Evolutionary conservation across 495 filamentous ascomycete species (phyloP), one percentile per base, ranked within the genome.

Genomic region (Hamigera avellanea): DNA sequence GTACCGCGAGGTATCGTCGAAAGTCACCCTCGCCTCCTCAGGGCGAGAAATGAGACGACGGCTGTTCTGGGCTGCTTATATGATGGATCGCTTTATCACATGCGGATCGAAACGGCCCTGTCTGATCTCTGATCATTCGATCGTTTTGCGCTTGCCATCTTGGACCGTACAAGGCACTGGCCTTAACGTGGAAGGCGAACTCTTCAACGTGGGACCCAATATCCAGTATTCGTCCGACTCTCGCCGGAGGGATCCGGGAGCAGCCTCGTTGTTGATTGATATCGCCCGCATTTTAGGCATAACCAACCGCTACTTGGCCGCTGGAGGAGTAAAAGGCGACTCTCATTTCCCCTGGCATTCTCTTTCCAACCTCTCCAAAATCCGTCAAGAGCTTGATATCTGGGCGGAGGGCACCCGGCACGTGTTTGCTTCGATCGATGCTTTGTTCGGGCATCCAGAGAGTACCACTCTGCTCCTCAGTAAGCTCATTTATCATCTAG

Each of bases 321-420:
- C 82, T 9, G 85, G 85, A 5, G 85, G 85, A 16, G 83, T 87
- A 35, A 89, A 87, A 52, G 83, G 82, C 31, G 85, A 93, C 49
- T 85, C 82, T 0, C 83, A 88, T 48, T 89, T 89, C 45, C 83
- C 84, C 12, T 93, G 85, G 85, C 83, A 93, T 51, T 72, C 83
- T 3, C 67, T 84, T 15, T 88, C 83, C 6, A 87, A 80, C 45
- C 66, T 89, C 0, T 89, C 84, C 31, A 85, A 86, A 45, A 88
- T 93, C 41, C 72, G 84, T 29, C 81, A 86, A 37, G 83, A 89
- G 42, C 63, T 93, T 10, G 83, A 93, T 46, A 66, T 82, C 30
- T 93, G 85, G 85, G 80, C 80, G 6, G 81, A 83, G 4, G 81
- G 80, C 14, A 84, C 82, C 5, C 77, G 83, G 37, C 81, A 86